A percentile compares a stretch with the other conserved stretches of the same genome.
phyloP scores from a whole-genome alignment of 1,284 basidiomycete species.

The Cryptococcus hybrid region DNA sequence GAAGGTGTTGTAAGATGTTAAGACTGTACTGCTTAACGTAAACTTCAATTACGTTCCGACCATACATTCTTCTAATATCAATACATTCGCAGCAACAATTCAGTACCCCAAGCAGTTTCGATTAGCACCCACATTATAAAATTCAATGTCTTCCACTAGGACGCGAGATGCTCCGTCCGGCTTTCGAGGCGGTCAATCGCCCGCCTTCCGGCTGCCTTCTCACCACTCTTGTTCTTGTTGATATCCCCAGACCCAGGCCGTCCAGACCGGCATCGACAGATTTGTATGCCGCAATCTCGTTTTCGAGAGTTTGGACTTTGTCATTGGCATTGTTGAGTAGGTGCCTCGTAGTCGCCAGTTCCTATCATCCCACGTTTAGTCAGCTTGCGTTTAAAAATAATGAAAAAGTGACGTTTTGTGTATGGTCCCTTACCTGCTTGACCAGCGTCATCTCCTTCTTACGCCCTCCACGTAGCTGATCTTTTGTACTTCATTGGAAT shows the following conservation, averaged over 20 bases:
- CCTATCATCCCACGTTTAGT: conserved; percentile 17
- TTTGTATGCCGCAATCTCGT: conserved; percentile 29
- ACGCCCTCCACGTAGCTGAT: conserved; percentile 39
- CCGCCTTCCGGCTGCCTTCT: conserved; percentile 32
- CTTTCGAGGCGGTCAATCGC: conserved; percentile 7
- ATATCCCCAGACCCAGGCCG: conserved; percentile 6
- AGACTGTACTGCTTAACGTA: too few species aligned
- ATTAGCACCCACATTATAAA: not conserved
- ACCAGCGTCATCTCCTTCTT: conserved; percentile 31
- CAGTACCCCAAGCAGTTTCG: not conserved
- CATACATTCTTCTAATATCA: not conserved
- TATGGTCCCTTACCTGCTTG: conserved; percentile 26
- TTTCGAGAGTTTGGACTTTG: conserved; percentile 14
- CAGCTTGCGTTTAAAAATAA: not conserved
- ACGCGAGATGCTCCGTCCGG: conserved; percentile 16
- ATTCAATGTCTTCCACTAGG: not conserved
- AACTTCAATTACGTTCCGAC: not conserved
- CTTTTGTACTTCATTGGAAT: conserved; percentile 29
- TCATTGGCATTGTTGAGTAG: conserved; percentile 31
- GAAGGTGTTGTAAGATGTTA: not conserved
- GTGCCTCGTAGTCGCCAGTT: conserved; percentile 32
- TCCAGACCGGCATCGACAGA: conserved; percentile 14
- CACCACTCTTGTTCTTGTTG: conserved; percentile 18
- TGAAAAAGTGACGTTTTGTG: not conserved
- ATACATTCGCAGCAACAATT: not conserved